These are phyloP conservation scores for Nelumbo lutea DNA, from an alignment of 164 flowering plant genomes.

Conservation along the genomic window DNA sequence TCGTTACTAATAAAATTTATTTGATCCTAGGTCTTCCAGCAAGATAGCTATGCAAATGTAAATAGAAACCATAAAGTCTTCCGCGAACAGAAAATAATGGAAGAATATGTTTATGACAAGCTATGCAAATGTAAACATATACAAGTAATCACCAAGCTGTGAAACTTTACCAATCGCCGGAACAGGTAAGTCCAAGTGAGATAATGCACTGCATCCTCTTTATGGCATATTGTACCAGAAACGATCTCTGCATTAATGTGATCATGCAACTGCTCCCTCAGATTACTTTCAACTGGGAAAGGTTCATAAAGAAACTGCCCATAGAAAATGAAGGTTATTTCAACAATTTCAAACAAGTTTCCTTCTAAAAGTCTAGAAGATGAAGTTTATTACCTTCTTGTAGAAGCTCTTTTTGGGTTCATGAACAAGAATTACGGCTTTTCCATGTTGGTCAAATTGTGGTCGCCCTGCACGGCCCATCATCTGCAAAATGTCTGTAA, in stretches of 20 bases:
- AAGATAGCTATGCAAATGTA: no score
- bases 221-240: slow-evolving; percentile 85
- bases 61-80: no score
- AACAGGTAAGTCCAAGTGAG: slow-evolving; percentile 97
- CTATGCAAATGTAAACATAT: neutral
- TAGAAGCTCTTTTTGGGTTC: slow-evolving; percentile 99
- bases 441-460: slow-evolving; percentile 96
- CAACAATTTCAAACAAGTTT: neutral
- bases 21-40: no score
- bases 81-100: no score
- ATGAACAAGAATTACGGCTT: slow-evolving; percentile 98
- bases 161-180: slow-evolving; percentile 76
- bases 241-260: slow-evolving; percentile 95
- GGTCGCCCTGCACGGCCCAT: slow-evolving; percentile 99
- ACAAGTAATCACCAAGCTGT: neutral
- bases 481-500: slow-evolving; percentile 99
- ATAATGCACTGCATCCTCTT: slow-evolving; percentile 93
- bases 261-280: slow-evolving; percentile 84
- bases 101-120: no score
- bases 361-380: neutral
- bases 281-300: slow-evolving; percentile 96
- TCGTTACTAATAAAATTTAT: no score
- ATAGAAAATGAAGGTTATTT: slow-evolving; percentile 6
- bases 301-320: slow-evolving; percentile 96
- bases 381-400: slow-evolving; percentile 60